Conservation (phyloP, 2,329 filamentous ascomycete species). For the Neofusicoccum kwambonambiense region DNA sequence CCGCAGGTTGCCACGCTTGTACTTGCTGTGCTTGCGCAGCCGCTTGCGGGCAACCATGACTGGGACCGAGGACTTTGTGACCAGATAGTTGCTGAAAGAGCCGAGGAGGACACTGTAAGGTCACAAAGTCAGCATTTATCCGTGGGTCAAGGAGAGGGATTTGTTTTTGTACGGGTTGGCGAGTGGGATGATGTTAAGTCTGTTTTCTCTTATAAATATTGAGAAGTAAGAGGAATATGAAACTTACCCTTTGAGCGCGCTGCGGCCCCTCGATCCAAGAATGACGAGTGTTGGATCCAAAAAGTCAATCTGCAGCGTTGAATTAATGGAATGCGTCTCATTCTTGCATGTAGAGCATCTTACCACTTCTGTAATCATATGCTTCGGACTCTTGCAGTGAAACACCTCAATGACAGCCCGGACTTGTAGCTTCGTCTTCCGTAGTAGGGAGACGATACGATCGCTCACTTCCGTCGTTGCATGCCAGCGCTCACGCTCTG, state of each 20-base stretch:
- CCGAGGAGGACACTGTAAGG: constrained; percentile 77
- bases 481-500: constrained; percentile 75
- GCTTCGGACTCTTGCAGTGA: constrained; percentile 96
- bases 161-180: no score
- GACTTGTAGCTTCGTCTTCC: constrained; percentile 90
- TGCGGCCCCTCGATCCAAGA: constrained; percentile 85
- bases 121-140: neutral
- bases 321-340: neutral
- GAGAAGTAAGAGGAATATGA: neutral
- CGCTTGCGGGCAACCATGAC: constrained; percentile 97
- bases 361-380: constrained; percentile 89
- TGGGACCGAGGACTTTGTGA: constrained; percentile 92
- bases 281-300: constrained; percentile 90
- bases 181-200: no score
- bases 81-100: constrained; percentile 95
- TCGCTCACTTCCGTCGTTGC: constrained; percentile 84
- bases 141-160: neutral
- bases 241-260: constrained; percentile 84
- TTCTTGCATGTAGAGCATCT: constrained; percentile 26
- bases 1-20: constrained; percentile 67
- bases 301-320: constrained; percentile 67
- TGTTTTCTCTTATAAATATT: no score
- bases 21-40: constrained; percentile 81
- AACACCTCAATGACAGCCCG: constrained; percentile 93
- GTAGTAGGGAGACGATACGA: constrained; percentile 76